Base-by-base conservation (phyloP, 2,329 filamentous ascomycete genomes). In the Claviceps sorghi region DNA sequence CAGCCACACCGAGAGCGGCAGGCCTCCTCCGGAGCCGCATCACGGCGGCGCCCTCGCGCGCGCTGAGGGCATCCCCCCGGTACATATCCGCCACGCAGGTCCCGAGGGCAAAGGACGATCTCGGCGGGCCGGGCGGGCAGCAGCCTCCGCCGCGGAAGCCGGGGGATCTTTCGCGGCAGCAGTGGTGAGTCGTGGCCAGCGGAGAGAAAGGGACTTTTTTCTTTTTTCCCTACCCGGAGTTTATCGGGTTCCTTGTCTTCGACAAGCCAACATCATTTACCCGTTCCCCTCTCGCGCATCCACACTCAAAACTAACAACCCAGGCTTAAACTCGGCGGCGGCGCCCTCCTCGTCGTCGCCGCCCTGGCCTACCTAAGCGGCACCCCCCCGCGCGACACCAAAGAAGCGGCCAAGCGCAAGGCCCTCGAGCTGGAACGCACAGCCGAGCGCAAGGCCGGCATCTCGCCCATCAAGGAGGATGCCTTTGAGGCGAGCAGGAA, bases 101-200 rank as follows among this genome's bases (percentile, higher is more conserved):
- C 15, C 43, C 52, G 32, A 42, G 32, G 11, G 26, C 36, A 9
- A 57, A 58, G 22, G 60, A 62, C 17, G 55, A 62, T 47, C 57
- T 67, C 15, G 65, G 67, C 19, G 65, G 66, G 2, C 65, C 65
- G 1, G 62, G 60, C n/a, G 66, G 65, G 36, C 66, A 68, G n/a
- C 53, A 62, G 52, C 58, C 60, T 2, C 54, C 57, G 1, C 62
- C 66, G 1, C 11, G 51, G 34, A 57, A 54, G 11, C 60, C 65
- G 0, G 62, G 61, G 8, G 67, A 68, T 2, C 58, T 55, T 1
- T 6, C 65, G 9, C 59, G 60, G 44, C 59, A 62, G 4, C 67
- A 67, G 49, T 68, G 65, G 67, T 69, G 38, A 9, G 8, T 34
- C 11, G n/a, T n/a, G n/a, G n/a, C n/a, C n/a, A n/a, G n/a, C n/a